Evolutionary conservation across 108 stramenopile species (phyloP).

Genomic region (Cyclotella kingstonii): DNA sequence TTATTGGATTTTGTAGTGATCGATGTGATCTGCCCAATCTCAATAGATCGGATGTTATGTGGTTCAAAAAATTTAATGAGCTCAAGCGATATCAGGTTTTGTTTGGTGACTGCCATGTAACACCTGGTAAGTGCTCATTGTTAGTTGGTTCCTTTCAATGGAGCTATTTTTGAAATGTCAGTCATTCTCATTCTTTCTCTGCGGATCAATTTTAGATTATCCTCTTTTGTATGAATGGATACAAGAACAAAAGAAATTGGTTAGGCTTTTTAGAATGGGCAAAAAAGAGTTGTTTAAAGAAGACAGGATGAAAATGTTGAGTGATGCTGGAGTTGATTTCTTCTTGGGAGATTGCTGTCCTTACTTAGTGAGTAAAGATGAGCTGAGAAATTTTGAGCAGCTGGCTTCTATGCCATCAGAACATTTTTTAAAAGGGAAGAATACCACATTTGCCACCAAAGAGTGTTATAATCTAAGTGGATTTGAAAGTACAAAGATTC

Average conservation of each 20-base stretch:
- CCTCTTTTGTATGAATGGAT: conserved; percentile 34
- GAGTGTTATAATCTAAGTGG: conserved; percentile 10
- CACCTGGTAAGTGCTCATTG: conserved; percentile 11
- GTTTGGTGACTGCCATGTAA: conserved; percentile 39
- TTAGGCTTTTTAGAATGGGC: conserved; percentile 20
- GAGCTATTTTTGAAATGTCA: background rate
- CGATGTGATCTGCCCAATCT: conserved; percentile 36
- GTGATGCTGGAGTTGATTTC: conserved; percentile 35
- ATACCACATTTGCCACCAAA: background rate
- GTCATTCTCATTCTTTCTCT: background rate
- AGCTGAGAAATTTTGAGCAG: conserved; percentile 8
- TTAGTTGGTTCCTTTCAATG: background rate
- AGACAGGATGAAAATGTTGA: conserved; percentile 31
- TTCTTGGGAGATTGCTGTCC: conserved; percentile 42
- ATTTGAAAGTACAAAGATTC: conserved; percentile 2
- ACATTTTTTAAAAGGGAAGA: conserved; percentile 2
- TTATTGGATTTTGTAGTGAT: conserved; percentile 41
- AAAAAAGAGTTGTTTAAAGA: conserved; percentile 25
- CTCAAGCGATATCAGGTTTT: conserved; percentile 27
- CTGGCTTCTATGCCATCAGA: conserved; percentile 17
- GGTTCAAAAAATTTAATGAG: conserved; percentile 31
- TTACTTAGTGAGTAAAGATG: background rate
- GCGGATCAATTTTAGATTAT: conserved; percentile 12
- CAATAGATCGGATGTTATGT: conserved; percentile 30
- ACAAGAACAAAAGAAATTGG: conserved; percentile 28